A percentile compares a stretch with the other conserved stretches of the same genome.
These are phyloP conservation scores for Psilocybe cyanescens DNA, from an alignment of 768 basidiomycete genomes.

Conservation along the genomic window DNA sequence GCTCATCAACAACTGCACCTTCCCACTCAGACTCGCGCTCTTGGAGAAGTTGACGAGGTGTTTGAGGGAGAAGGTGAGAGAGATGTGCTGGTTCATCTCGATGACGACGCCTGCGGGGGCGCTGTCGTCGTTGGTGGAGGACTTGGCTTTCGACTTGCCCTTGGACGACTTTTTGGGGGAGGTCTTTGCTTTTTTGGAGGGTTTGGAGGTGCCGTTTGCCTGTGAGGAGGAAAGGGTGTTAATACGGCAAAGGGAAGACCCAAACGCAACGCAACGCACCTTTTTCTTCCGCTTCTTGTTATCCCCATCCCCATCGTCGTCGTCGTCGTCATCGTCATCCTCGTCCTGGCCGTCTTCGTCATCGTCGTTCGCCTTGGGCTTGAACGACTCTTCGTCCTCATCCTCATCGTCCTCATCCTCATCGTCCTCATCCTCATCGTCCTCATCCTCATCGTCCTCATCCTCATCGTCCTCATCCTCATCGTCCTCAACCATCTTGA, in stretches of 20 bases:
- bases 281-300: slow-evolving; percentile 80
- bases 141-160: slow-evolving; percentile 63
- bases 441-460: slow-evolving; percentile 48
- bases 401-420: slow-evolving; percentile 47
- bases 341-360: slow-evolving; percentile 45
- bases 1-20: slow-evolving; percentile 32
- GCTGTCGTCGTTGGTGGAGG: slow-evolving; percentile 48
- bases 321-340: slow-evolving; percentile 53
- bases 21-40: slow-evolving; percentile 61
- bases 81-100: slow-evolving; percentile 89
- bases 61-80: slow-evolving; percentile 93
- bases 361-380: slow-evolving; percentile 44
- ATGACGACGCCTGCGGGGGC: slow-evolving; percentile 57
- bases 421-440: slow-evolving; percentile 50
- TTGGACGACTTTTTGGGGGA: slow-evolving; percentile 32
- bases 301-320: slow-evolving; percentile 26
- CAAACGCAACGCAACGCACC: slow-evolving; percentile 30
- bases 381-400: slow-evolving; percentile 50
- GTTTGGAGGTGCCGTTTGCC: slow-evolving; percentile 42
- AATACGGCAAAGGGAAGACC: background rate
- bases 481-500: slow-evolving; percentile 40
- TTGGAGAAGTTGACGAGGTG: slow-evolving; percentile 98
- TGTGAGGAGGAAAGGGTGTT: slow-evolving; percentile 14
- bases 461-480: slow-evolving; percentile 47
- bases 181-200: slow-evolving; percentile 49